These are phyloP conservation scores for Chalciporus piperatus DNA, from an alignment of 768 basidiomycete genomes.

Conservation along the genomic window DNA sequence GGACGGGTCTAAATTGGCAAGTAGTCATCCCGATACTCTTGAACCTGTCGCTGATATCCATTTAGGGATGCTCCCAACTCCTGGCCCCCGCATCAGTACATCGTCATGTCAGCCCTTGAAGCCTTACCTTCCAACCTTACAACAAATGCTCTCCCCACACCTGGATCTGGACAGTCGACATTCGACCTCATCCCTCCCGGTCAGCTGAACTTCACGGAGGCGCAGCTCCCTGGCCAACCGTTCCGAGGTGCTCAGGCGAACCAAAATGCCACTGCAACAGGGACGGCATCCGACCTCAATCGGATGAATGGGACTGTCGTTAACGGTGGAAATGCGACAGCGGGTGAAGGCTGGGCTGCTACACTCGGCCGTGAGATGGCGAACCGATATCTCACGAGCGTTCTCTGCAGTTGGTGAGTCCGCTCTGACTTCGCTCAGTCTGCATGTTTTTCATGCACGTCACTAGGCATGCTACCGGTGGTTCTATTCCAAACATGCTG, in stretches of 20 bases:
- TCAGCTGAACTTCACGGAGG: constrained; percentile 79
- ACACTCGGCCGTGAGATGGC: constrained; percentile 69
- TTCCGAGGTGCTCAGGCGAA: constrained; percentile 33
- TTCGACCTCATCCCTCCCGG: constrained; percentile 71
- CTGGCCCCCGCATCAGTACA: constrained; percentile 87
- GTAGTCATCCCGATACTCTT: constrained; percentile 2
- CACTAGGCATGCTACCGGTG: constrained; percentile 80
- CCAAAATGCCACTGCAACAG: constrained; percentile 50
- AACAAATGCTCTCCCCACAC: constrained; percentile 49
- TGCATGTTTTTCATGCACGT: neutral
- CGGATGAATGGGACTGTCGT: constrained; percentile 49
- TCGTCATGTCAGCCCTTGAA: constrained; percentile 72
- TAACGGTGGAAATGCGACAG: constrained; percentile 64
- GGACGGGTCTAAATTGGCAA: constrained; percentile 79
- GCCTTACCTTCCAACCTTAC: constrained; percentile 74
- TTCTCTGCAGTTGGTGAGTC: constrained; percentile 83
- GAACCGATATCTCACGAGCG: constrained; percentile 80
- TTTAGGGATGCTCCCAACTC: constrained; percentile 80
- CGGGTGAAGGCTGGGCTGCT: constrained; percentile 63
- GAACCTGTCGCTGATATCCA: neutral
- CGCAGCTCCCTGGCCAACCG: constrained; percentile 67
- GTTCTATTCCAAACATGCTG: constrained; percentile 68
- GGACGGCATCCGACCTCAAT: constrained; percentile 61
- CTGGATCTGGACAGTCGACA: constrained; percentile 48
- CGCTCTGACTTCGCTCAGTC: neutral